Conservation (phyloP, 257 asterid species). For the Handroanthus guayacan region DNA sequence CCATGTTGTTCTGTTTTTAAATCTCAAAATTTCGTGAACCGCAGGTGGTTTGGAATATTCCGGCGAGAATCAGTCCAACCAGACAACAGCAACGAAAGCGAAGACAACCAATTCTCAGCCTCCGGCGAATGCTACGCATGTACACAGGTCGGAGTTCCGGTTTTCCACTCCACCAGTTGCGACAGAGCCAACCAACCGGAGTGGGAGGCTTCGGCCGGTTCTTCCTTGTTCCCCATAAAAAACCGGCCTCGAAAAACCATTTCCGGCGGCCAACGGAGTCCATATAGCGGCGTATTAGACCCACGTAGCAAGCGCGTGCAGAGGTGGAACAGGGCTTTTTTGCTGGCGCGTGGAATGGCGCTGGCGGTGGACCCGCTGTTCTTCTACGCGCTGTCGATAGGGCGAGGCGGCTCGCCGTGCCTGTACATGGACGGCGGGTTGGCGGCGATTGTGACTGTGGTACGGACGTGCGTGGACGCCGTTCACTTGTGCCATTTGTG, state of each 20-base stretch:
- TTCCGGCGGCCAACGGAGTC: constrained; percentile 14
- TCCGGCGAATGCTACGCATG: constrained; percentile 88
- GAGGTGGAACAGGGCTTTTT: constrained; percentile 81
- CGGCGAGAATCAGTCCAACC: constrained; percentile 56
- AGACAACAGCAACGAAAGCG: constrained; percentile 48
- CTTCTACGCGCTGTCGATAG: constrained; percentile 89
- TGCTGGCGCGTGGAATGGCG: constrained; percentile 95
- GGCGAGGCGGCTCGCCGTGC: constrained; percentile 88
- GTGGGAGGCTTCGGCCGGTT: constrained; percentile 98
- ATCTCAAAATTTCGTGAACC: background rate
- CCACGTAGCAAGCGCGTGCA: constrained; percentile 89
- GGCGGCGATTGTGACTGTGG: constrained; percentile 74
- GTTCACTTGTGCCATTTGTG: constrained; percentile 82
- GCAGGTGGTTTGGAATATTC: constrained; percentile 81
- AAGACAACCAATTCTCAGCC: constrained; percentile 43
- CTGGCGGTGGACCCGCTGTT: constrained; percentile 90
- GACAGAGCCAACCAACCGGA: constrained; percentile 80
- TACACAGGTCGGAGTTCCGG: constrained; percentile 88
- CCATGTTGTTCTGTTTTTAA: background rate
- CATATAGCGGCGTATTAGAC: constrained; percentile 54
- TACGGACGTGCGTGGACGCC: constrained; percentile 83
- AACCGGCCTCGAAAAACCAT: constrained; percentile 44
- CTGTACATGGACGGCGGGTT: constrained; percentile 83
- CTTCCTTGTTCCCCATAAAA: constrained; percentile 73
- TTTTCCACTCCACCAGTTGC: constrained; percentile 97